Percentiles rank a stretch among this genome's conserved stretches.
Conservation (phyloP, 345 rosid genomes). For the Erysimum cheiranthoides region DNA sequence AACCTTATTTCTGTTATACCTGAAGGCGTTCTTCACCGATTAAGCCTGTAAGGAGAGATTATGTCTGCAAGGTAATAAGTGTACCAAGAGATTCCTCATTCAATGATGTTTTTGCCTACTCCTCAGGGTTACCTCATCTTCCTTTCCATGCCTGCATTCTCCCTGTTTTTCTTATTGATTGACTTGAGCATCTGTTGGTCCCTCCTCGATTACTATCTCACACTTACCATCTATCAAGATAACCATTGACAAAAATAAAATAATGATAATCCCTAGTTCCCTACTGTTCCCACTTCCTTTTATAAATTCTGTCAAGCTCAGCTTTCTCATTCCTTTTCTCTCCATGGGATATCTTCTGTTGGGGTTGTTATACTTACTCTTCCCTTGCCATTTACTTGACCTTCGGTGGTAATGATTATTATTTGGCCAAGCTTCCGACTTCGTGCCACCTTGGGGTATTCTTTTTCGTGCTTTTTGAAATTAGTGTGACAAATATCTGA, state of each 20-base stretch:
- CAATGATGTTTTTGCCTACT: constrained; percentile 50
- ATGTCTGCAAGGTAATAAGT: constrained; percentile 95
- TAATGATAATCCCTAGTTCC: background rate
- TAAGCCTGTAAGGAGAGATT: constrained; percentile 95
- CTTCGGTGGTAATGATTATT: constrained; percentile 18
- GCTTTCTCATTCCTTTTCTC: constrained; percentile 31
- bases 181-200: constrained; percentile 30
- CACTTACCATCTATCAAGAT: constrained; percentile 19
- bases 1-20: constrained; percentile 87
- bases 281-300: background rate
- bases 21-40: constrained; percentile 97
- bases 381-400: constrained; percentile 18
- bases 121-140: constrained; percentile 45
- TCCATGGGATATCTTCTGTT: constrained; percentile 10
- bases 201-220: constrained; percentile 3
- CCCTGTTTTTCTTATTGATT: constrained; percentile 26
- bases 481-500: constrained; percentile 1
- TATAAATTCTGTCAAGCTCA: constrained; percentile 17
- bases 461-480: constrained; percentile 14
- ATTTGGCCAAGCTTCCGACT: background rate
- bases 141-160: constrained; percentile 33
- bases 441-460: constrained; percentile 18
- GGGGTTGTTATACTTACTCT: constrained; percentile 2
- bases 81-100: constrained; percentile 60
- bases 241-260: background rate